phyloP scores from a whole-genome alignment of 768 basidiomycete genomes.

The Trichaptum fuscoviolaceum region DNA sequence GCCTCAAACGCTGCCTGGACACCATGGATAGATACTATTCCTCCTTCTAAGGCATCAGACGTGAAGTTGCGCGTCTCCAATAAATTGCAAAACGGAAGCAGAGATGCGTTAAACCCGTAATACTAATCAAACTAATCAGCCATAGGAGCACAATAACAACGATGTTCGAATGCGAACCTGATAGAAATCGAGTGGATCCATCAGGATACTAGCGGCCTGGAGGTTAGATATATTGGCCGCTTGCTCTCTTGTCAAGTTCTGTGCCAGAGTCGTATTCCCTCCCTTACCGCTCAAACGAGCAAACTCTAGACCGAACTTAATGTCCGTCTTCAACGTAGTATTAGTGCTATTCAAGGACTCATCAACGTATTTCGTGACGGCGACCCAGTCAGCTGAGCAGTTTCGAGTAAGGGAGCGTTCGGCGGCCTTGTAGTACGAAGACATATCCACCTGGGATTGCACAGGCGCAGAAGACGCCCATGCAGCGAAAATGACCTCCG shows the following conservation, averaged over 20 bases:
- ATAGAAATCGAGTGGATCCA: slow-evolving; percentile 46
- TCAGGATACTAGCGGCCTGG: slow-evolving; percentile 37
- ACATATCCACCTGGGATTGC: slow-evolving; percentile 46
- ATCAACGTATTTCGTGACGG: slow-evolving; percentile 39
- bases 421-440: slow-evolving; percentile 44
- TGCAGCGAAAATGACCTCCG: slow-evolving; percentile 38
- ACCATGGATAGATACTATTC: slow-evolving; percentile 30
- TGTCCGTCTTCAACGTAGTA: slow-evolving; percentile 26
- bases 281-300: slow-evolving; percentile 39
- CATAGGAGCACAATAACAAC: not conserved
- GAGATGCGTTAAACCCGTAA: slow-evolving; percentile 39
- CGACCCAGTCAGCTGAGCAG: slow-evolving; percentile 49
- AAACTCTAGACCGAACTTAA: slow-evolving; percentile 39
- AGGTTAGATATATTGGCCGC: slow-evolving; percentile 34
- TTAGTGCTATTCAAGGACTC: slow-evolving; percentile 27
- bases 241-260: slow-evolving; percentile 26
- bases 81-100: slow-evolving; percentile 44
- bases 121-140: slow-evolving; percentile 26
- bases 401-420: slow-evolving; percentile 45
- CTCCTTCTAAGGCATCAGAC: slow-evolving; percentile 29
- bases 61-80: slow-evolving; percentile 42
- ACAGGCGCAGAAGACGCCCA: slow-evolving; percentile 50
- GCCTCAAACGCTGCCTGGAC: slow-evolving; percentile 33
- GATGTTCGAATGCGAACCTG: slow-evolving; percentile 27
- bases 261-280: slow-evolving; percentile 33